Evolutionary conservation across 2,329 filamentous ascomycete genomes (phyloP).

Genomic region (Botryotinia globosa): DNA sequence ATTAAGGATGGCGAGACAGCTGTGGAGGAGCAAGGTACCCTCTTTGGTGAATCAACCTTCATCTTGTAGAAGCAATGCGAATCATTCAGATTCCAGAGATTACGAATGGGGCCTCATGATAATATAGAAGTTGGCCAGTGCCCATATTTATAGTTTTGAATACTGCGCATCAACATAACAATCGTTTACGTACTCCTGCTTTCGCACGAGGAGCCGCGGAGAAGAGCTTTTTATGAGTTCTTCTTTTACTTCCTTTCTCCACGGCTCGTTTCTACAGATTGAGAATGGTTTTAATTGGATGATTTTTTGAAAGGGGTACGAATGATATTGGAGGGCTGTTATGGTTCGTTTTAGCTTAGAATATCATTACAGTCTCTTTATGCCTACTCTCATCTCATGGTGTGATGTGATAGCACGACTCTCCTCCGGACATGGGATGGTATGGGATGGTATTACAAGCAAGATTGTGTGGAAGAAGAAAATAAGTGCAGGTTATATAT

Average conservation of each 20-base stretch:
- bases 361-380: slow-evolving; percentile 4
- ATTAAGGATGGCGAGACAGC: slow-evolving; percentile 80
- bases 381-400: not conserved
- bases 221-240: not conserved
- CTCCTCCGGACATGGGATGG: not conserved
- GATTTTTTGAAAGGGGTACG: not conserved
- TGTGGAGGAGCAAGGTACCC: slow-evolving; percentile 65
- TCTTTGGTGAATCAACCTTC: slow-evolving; percentile 92
- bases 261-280: slow-evolving; percentile 1
- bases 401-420: not conserved
- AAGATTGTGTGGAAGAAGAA: not conserved
- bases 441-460: no score
- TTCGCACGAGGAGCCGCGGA: not conserved
- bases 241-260: not conserved
- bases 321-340: not conserved
- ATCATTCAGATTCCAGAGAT: slow-evolving; percentile 15
- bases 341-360: slow-evolving; percentile 13
- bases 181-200: slow-evolving; percentile 7
- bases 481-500: not conserved
- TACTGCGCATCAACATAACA: slow-evolving; percentile 1
- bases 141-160: slow-evolving; percentile 6
- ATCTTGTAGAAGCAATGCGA: slow-evolving; percentile 58
- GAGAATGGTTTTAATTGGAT: slow-evolving; percentile 11
- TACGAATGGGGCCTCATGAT: slow-evolving; percentile 3
- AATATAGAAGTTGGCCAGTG: slow-evolving; percentile 15